Base-by-base conservation (phyloP, 2,329 filamentous ascomycete genomes). In the Epichloe aotearoae region DNA sequence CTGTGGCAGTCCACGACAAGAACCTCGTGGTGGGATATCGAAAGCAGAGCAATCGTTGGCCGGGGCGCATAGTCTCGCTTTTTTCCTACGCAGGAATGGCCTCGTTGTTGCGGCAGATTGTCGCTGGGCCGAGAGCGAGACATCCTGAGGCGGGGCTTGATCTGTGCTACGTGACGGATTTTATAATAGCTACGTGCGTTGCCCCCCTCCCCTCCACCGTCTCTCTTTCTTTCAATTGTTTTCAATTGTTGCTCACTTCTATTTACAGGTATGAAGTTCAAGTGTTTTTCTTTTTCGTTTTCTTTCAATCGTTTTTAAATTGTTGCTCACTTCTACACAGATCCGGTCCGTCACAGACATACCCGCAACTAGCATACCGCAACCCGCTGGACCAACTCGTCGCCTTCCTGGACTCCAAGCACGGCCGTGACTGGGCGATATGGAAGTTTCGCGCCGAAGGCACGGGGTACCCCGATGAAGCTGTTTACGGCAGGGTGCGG, bases 381-480 rank as follows among this genome's bases (percentile, higher is more conserved):
- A 98, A 95, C 63, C 91, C 91, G 0, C 82, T 95, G 47, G 84
- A 94, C 62, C 79, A 84, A 39, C 80, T 98, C 20, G 88, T 97
- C 53, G 78, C 80, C 56, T 98, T 91, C 65, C 83, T 98, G 55
- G 88, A 97, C 68, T 72, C 76, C 43, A 88, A 89, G 61, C 93
- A 98, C 68, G 84, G 78, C 30, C 70, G 81, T 26, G 73, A 93
- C 55, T 98, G 93, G 93, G 82, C 85, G 3, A 95, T 98, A 61
- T 98, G 91, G 88, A 93, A 98, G 69, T 98, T 98, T 60, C 83
- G 93, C 44, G 93, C 89, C 37, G 93, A 98, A 66, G 93, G 93
- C 5, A 96, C 93, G 0, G 93, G 93, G 1, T 98, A 98, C 61
- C 89, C 89, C 0, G 93, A 98, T 62, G 79, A 82, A 17, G 86